Evolutionary conservation across 805 yeast genomes (phyloP), one percentile per base, ranked within the genome.

Genomic region (Lipomyces oligophaga): DNA sequence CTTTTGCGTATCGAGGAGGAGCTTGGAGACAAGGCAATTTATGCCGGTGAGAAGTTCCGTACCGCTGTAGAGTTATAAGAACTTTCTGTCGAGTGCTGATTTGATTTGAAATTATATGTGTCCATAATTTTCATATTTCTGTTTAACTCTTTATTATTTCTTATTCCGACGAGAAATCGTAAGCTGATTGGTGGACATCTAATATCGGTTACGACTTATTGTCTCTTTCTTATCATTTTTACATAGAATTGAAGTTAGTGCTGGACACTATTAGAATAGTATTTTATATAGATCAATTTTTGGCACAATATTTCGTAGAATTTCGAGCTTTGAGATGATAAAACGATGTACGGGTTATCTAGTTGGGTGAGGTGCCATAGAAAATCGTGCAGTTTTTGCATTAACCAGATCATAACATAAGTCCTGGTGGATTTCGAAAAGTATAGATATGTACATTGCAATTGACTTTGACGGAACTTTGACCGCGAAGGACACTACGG

Each of bases 1-100:
- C 82, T 90, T 73, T 81, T 90, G 73, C 86, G 97, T 78, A 90
- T 90, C 67, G 97, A 93, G 81, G 95, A 90, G 79, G 95, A 85
- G 78, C 84, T 90, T 69, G 97, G 97, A 69, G 89, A 80, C 83
- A 87, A 88, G 80, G 97, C 97, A 60, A 67, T 89, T 71, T 90
- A 49, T 45, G 56, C 56, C 28, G 56, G 56, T 21, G 31, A 39
- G 34, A 49, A 49, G 47, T 52, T 52, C 48, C 45, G 56, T 28
- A 44, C 44, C 11, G 54, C 56, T 11, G 49, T 36, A 18, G 5
- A 18, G 11, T 38, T 46, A 30, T 43, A 42, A 43, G n/a, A n/a
- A n/a, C 18, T 16, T 37, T 24, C 39, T 45, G 37, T 45, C 34
- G 35, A 34, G 37, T 30, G 8, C 5, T 37, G 13, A 31, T 24